Evolutionary conservation across 2,329 filamentous ascomycete species (phyloP).

Genomic region (Colletotrichum sp.): DNA sequence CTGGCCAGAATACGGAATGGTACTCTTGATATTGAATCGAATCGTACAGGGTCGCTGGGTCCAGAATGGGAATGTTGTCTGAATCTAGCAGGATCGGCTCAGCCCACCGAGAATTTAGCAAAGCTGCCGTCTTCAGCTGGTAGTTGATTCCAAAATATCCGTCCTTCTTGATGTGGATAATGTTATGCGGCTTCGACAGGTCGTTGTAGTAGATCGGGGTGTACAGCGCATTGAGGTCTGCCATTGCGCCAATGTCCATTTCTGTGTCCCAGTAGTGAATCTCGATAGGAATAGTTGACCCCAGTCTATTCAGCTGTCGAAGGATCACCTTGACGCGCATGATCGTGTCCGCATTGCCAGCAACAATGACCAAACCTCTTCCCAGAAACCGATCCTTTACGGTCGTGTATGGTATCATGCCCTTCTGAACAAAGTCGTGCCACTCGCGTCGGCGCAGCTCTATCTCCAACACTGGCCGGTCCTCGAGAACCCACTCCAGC

Average conservation of each 20-base stretch:
- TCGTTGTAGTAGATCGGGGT: slow-evolving; percentile 9
- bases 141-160: slow-evolving; percentile 14
- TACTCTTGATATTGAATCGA: slow-evolving; percentile 4
- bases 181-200: slow-evolving; percentile 1
- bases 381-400: neutral
- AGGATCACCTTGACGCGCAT: slow-evolving; percentile 11
- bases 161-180: slow-evolving; percentile 12
- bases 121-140: slow-evolving; percentile 11
- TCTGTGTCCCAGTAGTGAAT: slow-evolving; percentile 5
- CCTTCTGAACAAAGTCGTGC: neutral
- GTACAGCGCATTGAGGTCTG: slow-evolving; percentile 1
- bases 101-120: slow-evolving; percentile 1
- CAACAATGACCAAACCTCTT: slow-evolving; percentile 3
- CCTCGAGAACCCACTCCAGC: slow-evolving; percentile 6
- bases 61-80: neutral
- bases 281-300: neutral
- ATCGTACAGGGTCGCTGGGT: neutral
- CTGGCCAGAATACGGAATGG: slow-evolving; percentile 5
- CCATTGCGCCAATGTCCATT: slow-evolving; percentile 2
- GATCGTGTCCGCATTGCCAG: slow-evolving; percentile 9
- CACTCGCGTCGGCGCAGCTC: slow-evolving; percentile 12
- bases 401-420: slow-evolving; percentile 5
- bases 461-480: neutral
- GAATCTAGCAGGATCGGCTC: neutral
- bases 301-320: neutral